Evolutionary conservation across 352 stramenopile genomes (phyloP), one percentile per base, ranked within the genome.

Genomic region (Pythium insidiosum): DNA sequence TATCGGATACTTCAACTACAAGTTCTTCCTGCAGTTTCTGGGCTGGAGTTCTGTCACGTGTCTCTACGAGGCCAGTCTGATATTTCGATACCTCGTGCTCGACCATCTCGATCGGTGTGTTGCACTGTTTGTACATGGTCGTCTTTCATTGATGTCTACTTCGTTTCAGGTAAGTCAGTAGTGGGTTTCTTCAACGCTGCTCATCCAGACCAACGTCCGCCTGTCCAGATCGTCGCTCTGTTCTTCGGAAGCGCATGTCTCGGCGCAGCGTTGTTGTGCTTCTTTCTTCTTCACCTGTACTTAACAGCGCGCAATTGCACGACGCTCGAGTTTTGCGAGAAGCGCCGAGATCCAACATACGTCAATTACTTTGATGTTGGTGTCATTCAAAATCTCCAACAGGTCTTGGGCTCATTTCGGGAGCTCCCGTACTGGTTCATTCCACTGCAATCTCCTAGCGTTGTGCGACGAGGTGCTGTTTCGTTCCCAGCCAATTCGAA

Each of bases 1-100:
- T 56, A 91, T 94, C 50, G 81, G 81, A 9, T 88, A 83, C 55
- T 77, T 83, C 58, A 94, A 94, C 62, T 94, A 94, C 73, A 94
- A 94, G 63, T 91, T 83, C 50, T 94, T 94, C 47, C 51, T 94
- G 37, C 68, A 79, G 38, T 94, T 94, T 51, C 66, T 94, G 22
- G 73, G 66, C 23, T 94, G 78, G 78, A 87, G 73, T 37, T 47
- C 77, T 0, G 40, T 56, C 2, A 72, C 76, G 15, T 90, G 81
- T 50, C 66, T 91, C 37, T 78, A 86, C 41, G 47, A 83, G 41
- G 78, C 73, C 44, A 68, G 49, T 26, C 44, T 94, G 23, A 34
- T 89, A 13, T 91, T 85, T 48, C 64, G 69, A 33, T 86, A 73
- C 44, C 43, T 83, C 10, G 46, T 90, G 15, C 46, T 58, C 7